These are phyloP conservation scores for Diaporthe eres DNA, from an alignment of 2,329 filamentous ascomycete species.

Conservation along the genomic window DNA sequence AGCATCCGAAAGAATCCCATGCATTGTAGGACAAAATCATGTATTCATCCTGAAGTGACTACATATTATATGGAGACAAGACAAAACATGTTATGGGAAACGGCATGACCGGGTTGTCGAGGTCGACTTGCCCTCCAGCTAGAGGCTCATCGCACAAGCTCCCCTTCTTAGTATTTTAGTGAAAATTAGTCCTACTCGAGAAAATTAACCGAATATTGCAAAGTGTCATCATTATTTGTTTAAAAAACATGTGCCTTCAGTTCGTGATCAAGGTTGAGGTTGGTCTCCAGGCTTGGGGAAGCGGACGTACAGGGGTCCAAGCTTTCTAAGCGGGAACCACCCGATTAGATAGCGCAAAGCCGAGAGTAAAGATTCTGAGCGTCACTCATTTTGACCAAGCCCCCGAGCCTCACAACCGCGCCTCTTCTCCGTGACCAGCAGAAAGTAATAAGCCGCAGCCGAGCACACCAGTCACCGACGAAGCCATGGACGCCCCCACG, in stretches of 20 bases:
- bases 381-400: constrained; percentile 7
- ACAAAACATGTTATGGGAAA: background rate
- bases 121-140: background rate
- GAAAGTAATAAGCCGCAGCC: background rate
- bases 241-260: background rate
- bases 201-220: accelerated
- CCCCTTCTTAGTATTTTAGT: no score
- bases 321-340: constrained; percentile 22
- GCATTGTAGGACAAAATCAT: background rate
- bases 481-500: constrained; percentile 39
- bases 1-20: background rate
- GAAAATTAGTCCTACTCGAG: accelerated
- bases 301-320: background rate
- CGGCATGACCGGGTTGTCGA: background rate
- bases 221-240: background rate
- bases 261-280: background rate
- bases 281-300: background rate
- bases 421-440: background rate
- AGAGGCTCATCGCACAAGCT: background rate
- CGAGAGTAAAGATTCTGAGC: constrained; percentile 37
- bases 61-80: background rate
- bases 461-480: background rate
- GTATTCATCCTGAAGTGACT: background rate
- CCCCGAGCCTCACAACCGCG: background rate
- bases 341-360: constrained; percentile 35